Base-by-base conservation (phyloP, 495 filamentous ascomycete species). In the Xylaria telfairii region DNA sequence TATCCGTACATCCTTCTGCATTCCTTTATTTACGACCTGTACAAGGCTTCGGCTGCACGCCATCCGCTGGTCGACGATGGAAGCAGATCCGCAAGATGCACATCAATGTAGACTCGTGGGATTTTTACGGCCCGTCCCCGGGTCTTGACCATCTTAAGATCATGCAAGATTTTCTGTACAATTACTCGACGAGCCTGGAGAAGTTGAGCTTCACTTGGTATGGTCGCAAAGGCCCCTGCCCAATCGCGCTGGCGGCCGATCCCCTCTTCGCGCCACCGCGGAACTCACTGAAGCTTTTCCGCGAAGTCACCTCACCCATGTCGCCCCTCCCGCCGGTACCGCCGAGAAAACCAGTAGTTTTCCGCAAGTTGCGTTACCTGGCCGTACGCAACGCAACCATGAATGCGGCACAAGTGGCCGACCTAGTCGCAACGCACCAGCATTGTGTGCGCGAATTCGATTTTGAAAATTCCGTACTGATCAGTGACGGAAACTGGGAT, bases 91-190 rank as follows among this genome's bases (percentile, higher is more conserved):
- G 82, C 32, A 88, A 90, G 60, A 83, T 96, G 30, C 81, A 85
- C 69, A 88, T 94, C 68, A 84, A 85, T n/a, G 89, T 93, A 80
- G 88, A 91, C 46, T 85, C 82, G 21, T 89, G 89, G 79, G 86
- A 89, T 57, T 88, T 88, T 74, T 85, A 84, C 42, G 81, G 84
- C 12, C 77, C 81, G 0, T 79, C 78, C 5, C 84, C 86, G 5
- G 86, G 87, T 28, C 82, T 86, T 0, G 92, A 94, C 76, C 91
- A 95, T 75, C 84, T 93, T 46, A 93, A 92, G 76, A 84, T 92
- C 64, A 85, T 95, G 10, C 90, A 94, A 61, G 86, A 89, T 61
- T 94, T 92, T 75, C 85, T 95, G 64, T 86, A 89, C 37, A 81
- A 79, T 68, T 91, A 94, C 75, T 85, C 90, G 1, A 72, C 81